Evolutionary conservation across 2,329 filamentous ascomycete species (phyloP).

Genomic region (Verticillium alfalfae): DNA sequence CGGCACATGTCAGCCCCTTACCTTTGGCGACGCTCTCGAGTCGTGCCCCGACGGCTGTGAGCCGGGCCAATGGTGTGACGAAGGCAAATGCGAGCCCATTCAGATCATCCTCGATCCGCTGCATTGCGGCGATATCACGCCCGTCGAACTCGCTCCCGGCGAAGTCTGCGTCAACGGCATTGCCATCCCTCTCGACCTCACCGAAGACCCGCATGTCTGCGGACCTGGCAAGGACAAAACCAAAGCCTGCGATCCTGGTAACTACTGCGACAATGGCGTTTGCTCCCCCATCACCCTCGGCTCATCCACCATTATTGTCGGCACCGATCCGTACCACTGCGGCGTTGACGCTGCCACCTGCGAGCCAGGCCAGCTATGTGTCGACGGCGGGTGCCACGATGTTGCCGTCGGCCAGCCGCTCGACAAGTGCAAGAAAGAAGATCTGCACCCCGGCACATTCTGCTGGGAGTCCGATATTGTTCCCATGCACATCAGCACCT

Average conservation of each 20-base stretch:
- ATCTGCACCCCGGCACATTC: background rate
- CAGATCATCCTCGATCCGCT: background rate
- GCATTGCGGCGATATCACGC: background rate
- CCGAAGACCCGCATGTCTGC: background rate
- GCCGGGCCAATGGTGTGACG: background rate
- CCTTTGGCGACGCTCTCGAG: background rate
- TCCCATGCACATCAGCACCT: constrained; percentile 1
- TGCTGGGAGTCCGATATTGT: background rate
- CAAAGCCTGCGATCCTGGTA: background rate
- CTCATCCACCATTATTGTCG: background rate
- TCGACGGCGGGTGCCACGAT: background rate
- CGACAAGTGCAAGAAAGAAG: background rate
- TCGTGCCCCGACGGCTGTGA: background rate
- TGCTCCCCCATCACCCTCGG: background rate
- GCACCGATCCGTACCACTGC: background rate
- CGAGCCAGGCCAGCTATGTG: background rate
- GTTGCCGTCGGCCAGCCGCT: background rate
- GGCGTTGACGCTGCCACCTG: background rate
- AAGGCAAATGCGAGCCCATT: background rate
- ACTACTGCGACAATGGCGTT: background rate
- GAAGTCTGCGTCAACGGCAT: background rate
- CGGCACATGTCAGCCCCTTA: background rate
- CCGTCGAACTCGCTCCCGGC: background rate
- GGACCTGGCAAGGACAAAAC: background rate
- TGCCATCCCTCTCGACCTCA: background rate